Evolutionary conservation across 176 grass and related monocot species (phyloP).

Genomic region (Alopecurus myosuroides): DNA sequence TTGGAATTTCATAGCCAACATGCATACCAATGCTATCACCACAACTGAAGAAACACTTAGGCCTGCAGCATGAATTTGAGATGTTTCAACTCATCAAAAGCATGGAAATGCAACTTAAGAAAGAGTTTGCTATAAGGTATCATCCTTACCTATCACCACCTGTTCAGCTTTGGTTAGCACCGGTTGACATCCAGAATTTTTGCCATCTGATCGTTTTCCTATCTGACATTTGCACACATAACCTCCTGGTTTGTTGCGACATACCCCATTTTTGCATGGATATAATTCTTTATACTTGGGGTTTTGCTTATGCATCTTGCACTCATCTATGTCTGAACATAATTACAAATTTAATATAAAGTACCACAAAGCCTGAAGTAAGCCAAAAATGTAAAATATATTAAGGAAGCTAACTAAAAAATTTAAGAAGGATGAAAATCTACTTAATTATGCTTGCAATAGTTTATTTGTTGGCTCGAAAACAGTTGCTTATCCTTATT

Average conservation of each 20-base stretch:
- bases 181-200: constrained; percentile 3
- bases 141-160: constrained; percentile 12
- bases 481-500: neutral
- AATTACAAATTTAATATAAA: neutral
- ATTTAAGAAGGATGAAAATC: neutral
- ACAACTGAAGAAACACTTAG: constrained; percentile 1
- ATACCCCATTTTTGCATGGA: constrained; percentile 25
- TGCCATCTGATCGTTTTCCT: constrained; percentile 20
- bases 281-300: neutral
- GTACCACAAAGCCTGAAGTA: neutral
- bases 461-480: neutral
- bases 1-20: constrained; percentile 26
- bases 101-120: neutral
- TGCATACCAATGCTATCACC: constrained; percentile 2
- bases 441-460: neutral
- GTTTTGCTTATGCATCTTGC: neutral
- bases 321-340: constrained; percentile 28
- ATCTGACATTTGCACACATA: constrained; percentile 28
- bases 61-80: constrained; percentile 20
- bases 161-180: neutral
- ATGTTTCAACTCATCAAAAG: neutral
- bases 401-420: neutral
- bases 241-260: constrained; percentile 16
- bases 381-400: neutral
- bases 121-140: neutral